A percentile compares a stretch with the other conserved stretches of the same genome.
phyloP scores from a whole-genome alignment of 2,329 filamentous ascomycete genomes.

The Colletotrichum australisinense region DNA sequence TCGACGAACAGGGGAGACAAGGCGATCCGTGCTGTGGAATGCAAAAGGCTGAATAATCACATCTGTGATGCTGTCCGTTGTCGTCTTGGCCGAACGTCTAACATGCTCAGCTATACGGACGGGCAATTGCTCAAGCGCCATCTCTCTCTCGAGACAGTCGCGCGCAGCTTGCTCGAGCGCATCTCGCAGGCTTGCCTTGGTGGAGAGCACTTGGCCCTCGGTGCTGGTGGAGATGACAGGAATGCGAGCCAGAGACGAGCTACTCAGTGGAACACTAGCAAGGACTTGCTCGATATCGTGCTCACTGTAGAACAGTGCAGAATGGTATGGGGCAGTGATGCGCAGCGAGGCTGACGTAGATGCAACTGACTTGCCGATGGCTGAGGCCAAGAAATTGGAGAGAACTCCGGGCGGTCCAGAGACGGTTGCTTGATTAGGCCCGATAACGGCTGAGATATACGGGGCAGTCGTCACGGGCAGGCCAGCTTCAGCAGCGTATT shows the following conservation, averaged over 20 bases:
- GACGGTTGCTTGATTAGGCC: conserved; percentile 4
- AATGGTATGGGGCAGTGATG: conserved; percentile 1
- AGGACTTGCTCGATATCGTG: neutral
- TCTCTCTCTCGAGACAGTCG: conserved; percentile 1
- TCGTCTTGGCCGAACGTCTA: neutral
- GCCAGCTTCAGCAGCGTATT: conserved; percentile 1
- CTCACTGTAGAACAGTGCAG: neutral
- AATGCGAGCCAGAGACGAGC: neutral
- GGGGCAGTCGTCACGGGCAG: neutral
- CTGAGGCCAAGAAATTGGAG: neutral
- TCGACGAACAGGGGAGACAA: neutral
- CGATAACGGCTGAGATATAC: conserved; percentile 11
- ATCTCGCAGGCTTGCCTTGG: neutral
- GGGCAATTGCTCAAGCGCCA: neutral
- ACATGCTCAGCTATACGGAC: neutral
- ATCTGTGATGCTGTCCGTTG: neutral
- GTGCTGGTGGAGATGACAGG: neutral
- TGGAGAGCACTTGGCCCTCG: neutral
- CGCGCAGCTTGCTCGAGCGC: neutral
- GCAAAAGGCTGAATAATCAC: neutral
- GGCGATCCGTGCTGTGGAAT: neutral
- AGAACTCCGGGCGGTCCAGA: neutral
- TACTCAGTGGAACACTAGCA: neutral
- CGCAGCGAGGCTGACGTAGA: neutral
- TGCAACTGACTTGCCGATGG: neutral